These are phyloP conservation scores for Aphanomyces stellatus DNA, from an alignment of 352 stramenopile species.

Conservation along the genomic window DNA sequence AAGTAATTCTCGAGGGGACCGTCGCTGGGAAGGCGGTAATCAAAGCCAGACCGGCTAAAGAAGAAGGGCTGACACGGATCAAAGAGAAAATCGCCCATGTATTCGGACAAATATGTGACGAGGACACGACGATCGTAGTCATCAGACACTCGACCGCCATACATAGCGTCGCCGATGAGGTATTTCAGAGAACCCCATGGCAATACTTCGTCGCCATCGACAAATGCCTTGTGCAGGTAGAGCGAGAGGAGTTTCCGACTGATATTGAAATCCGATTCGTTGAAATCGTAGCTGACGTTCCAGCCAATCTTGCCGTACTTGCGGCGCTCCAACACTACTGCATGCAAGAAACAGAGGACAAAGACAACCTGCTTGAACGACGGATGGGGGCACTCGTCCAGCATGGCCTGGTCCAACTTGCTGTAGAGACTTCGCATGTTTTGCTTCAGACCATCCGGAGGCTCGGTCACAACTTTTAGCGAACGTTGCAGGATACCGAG, in stretches of 20 bases:
- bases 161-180: conserved; percentile 95
- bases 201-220: conserved; percentile 88
- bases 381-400: conserved; percentile 90
- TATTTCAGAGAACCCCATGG: conserved; percentile 93
- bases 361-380: conserved; percentile 92
- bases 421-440: conserved; percentile 93
- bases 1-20: conserved; percentile 73
- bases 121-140: conserved; percentile 95
- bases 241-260: conserved; percentile 85
- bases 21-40: conserved; percentile 75
- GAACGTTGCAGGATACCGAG: conserved; percentile 92
- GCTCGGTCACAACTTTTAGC: conserved; percentile 95
- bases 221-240: conserved; percentile 91
- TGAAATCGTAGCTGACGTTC: conserved; percentile 97
- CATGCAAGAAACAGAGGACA: conserved; percentile 93
- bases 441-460: conserved; percentile 92
- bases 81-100: conserved; percentile 97
- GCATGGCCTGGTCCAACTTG: conserved; percentile 83
- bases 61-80: conserved; percentile 91
- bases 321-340: conserved; percentile 90
- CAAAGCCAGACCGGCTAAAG: conserved; percentile 90
- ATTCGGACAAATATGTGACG: conserved; percentile 89
- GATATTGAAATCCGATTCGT: conserved; percentile 95
- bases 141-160: conserved; percentile 93
- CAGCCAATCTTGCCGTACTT: conserved; percentile 97